A percentile compares a stretch with the other conserved stretches of the same genome.
Evolutionary conservation across 768 basidiomycete species (phyloP).

Genomic region (Boletus rex-veris): DNA sequence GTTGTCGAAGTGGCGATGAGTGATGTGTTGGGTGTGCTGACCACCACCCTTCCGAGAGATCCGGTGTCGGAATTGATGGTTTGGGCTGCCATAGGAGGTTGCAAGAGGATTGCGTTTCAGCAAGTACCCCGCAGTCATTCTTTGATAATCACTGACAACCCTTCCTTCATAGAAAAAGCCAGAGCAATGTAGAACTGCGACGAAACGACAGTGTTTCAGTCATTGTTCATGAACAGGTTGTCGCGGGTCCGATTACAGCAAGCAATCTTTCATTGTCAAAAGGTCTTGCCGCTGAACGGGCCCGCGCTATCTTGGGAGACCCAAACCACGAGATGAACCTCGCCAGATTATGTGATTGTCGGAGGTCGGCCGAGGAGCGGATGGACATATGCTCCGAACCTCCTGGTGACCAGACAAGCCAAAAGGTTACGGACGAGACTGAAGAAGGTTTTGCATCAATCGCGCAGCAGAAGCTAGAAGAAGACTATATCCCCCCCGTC

Average conservation of each 20-base stretch:
- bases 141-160: conserved; percentile 1
- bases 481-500: conserved; percentile 16
- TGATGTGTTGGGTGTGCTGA: conserved; percentile 59
- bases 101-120: conserved; percentile 47
- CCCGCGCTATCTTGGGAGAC: conserved; percentile 51
- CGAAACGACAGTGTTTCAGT: conserved; percentile 53
- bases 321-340: conserved; percentile 43
- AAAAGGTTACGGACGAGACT: conserved; percentile 41
- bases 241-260: conserved; percentile 62
- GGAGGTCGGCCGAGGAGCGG: conserved; percentile 14
- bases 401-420: conserved; percentile 16
- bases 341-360: conserved; percentile 41
- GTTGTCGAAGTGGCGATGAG: conserved; percentile 63
- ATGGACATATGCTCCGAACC: conserved; percentile 14
- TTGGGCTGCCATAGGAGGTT: conserved; percentile 61
- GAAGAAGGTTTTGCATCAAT: conserved; percentile 48
- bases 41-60: conserved; percentile 59
- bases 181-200: conserved; percentile 41
- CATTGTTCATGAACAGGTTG: conserved; percentile 51
- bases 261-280: conserved; percentile 59
- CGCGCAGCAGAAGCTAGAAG: conserved; percentile 33
- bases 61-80: conserved; percentile 71
- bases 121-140: conserved; percentile 26
- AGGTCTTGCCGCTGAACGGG: conserved; percentile 63
- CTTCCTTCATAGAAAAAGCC: conserved; percentile 34